Evolutionary conservation across 2,329 filamentous ascomycete genomes (phyloP).

Genomic region (Aspergillus nomiae): DNA sequence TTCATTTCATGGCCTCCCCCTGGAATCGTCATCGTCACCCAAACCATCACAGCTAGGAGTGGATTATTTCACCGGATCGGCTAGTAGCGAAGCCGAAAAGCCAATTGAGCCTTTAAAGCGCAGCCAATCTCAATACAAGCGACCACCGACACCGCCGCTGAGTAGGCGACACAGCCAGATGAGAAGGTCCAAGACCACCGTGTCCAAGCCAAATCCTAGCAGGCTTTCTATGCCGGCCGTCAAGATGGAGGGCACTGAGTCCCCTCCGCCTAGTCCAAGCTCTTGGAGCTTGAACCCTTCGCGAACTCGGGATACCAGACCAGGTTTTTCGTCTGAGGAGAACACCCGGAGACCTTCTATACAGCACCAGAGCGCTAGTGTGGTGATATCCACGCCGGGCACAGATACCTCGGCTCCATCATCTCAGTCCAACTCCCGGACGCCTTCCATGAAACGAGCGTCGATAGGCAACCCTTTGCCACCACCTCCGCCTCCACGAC

Average conservation of each 20-base stretch:
- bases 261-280: slow-evolving; percentile 31
- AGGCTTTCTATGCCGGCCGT: slow-evolving; percentile 45
- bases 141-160: slow-evolving; percentile 52
- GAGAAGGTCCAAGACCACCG: slow-evolving; percentile 37
- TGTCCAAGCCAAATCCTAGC: slow-evolving; percentile 34
- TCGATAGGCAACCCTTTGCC: slow-evolving; percentile 34
- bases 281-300: slow-evolving; percentile 26
- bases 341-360: slow-evolving; percentile 7
- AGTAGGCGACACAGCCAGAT: slow-evolving; percentile 52
- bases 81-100: slow-evolving; percentile 16
- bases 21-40: slow-evolving; percentile 23
- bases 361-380: slow-evolving; percentile 6
- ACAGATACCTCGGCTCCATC: slow-evolving; percentile 5
- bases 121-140: slow-evolving; percentile 40
- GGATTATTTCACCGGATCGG: slow-evolving; percentile 37
- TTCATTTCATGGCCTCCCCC: slow-evolving; percentile 27
- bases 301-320: slow-evolving; percentile 15
- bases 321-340: slow-evolving; percentile 18
- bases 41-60: slow-evolving; percentile 56
- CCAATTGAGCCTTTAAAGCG: slow-evolving; percentile 30
- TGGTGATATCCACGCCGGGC: slow-evolving; percentile 9
- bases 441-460: slow-evolving; percentile 31
- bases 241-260: slow-evolving; percentile 45
- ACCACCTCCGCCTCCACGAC: slow-evolving; percentile 51
- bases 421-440: slow-evolving; percentile 20